phyloP scores from a whole-genome alignment of 2,329 filamentous ascomycete species.

The Clonostachys solani region DNA sequence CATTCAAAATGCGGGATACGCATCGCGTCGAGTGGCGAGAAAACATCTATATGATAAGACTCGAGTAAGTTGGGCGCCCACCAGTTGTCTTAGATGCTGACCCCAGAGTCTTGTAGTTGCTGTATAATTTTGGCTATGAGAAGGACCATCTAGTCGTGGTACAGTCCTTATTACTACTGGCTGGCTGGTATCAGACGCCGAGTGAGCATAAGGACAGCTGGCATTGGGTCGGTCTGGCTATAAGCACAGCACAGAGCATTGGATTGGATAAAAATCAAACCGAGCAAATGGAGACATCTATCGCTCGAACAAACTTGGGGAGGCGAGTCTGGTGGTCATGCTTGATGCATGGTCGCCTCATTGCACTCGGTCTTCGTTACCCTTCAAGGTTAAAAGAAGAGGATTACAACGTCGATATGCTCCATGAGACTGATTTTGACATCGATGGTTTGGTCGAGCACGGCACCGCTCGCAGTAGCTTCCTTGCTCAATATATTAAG shows the following conservation, averaged over 20 bases:
- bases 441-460: slow-evolving; percentile 25
- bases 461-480: too few relatives aligned
- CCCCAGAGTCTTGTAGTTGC: slow-evolving; percentile 44
- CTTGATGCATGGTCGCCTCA: slow-evolving; percentile 89
- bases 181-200: slow-evolving; percentile 95
- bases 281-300: slow-evolving; percentile 67
- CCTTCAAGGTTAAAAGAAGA: slow-evolving; percentile 90
- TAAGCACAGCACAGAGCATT: slow-evolving; percentile 89
- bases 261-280: slow-evolving; percentile 81
- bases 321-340: slow-evolving; percentile 98
- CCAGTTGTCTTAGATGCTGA: slow-evolving; percentile 8
- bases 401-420: slow-evolving; percentile 91
- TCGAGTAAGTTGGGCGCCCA: slow-evolving; percentile 47
- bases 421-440: slow-evolving; percentile 81
- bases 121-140: slow-evolving; percentile 98
- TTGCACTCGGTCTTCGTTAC: slow-evolving; percentile 88
- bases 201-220: slow-evolving; percentile 91
- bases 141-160: slow-evolving; percentile 84
- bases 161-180: slow-evolving; percentile 86
- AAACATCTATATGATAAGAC: slow-evolving; percentile 88
- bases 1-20: slow-evolving; percentile 72
- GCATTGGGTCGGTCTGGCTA: slow-evolving; percentile 99
- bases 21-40: slow-evolving; percentile 73
- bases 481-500: too few relatives aligned
- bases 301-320: slow-evolving; percentile 75